Evolutionary conservation across 345 rosid species (phyloP), one percentile per base, ranked within the genome.

Genomic region (Gossypium rotundifolium): DNA sequence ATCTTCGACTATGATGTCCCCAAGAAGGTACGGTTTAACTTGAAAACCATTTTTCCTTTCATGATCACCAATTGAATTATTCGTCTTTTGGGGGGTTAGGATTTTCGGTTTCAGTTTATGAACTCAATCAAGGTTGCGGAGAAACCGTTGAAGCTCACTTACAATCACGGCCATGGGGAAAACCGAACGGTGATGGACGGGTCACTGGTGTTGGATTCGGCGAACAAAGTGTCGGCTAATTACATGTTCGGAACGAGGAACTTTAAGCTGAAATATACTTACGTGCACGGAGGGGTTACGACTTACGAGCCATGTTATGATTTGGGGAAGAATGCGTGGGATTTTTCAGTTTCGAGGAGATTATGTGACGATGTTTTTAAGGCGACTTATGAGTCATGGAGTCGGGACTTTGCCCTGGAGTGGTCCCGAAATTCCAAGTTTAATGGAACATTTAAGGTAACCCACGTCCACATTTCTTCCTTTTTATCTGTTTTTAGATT

Each of bases 261-360:
- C 78, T 87, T 93, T 82, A 94, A 91, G 89, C 78, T 92, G 79
- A 94, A 91, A 85, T 92, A 95, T 75, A 83, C 82, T 11, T 90
- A 92, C 72, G 78, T 83, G 29, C 98, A 91, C 62, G 71, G 79
- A 70, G 90, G 88, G 72, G 40, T 82, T 27, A 88, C 93, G 64
- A 86, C 97, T 0, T 88, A 91, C 2, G 98, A 94, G 86, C 97
- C 91, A 2, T 84, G 85, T 76, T 94, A 90, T 64, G 96, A 94
- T 66, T 72, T 92, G 77, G 96, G 87, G 0, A 89, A 88, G 80
- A 85, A 92, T 60, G 74, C 90, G 0, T 94, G 99, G 99, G 98
- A 91, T 83, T 93, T 94, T 71, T 83, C 91, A 0, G 85, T 88
- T 68, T 88, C 91, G 1, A 83, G 81, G 29, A 92, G 75, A 71